Base-by-base conservation (phyloP, 1,284 basidiomycete genomes). In the Vanrija sp. region DNA sequence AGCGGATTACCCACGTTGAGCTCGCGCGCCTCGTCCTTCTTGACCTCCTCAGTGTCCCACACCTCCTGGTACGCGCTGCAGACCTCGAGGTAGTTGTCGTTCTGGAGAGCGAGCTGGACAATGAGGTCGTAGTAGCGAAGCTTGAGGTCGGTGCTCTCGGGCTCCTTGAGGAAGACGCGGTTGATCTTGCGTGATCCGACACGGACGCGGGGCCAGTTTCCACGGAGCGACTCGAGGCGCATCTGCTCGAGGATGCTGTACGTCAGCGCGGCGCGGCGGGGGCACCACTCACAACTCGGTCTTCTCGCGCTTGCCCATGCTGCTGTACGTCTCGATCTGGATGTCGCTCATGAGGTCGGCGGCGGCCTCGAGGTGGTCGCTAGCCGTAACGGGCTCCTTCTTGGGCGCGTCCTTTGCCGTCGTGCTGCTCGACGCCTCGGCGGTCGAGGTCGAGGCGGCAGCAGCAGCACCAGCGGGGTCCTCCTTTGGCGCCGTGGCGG, bases 281-380 rank as follows among this genome's bases (percentile, higher is more conserved):
- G 8, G 38, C 6, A n/a, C 41, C 6, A 61, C 73, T 67, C 59
- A 75, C 75, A 99, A 98, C 71, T 98, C 92, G 10, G 91, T 96
- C 81, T 99, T 99, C 77, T 99, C 96, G 65, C 89, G 80, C 60
- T 94, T 85, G 64, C 97, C 91, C 95, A 99, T 98, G 14, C 89
- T 92, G 22, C 93, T 96, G 71, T 98, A 99, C 3, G 96, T 98
- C 78, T 99, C 96, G 42, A 98, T 94, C 77, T 97, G 93, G 1
- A 99, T 84, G 51, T 98, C 96, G 48, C 88, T 88, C 59, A 98
- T 81, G 27, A 97, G 79, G 61, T 96, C 93, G 0, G 90, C 94
- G 0, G 90, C 89, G 0, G 84, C 86, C 64, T 87, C 84, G 38
- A 91, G 76, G 49, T 86, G 83, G 62, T 89, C 78, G 56, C 69